phyloP scores from a whole-genome alignment of 2,329 filamentous ascomycete species.

The Aspergillus quadricinctus region DNA sequence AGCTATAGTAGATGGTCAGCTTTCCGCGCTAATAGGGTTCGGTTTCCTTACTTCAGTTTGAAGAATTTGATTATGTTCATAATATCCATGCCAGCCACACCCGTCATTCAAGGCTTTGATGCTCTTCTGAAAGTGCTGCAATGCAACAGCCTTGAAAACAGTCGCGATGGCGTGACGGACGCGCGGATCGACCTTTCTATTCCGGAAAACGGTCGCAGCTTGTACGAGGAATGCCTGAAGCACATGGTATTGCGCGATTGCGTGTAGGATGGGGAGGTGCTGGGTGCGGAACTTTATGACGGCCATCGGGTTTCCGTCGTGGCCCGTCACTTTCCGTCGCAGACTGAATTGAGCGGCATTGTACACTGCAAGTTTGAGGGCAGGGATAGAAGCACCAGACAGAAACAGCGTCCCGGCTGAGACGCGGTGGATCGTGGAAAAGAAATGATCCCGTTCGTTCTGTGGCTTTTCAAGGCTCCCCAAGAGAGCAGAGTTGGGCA shows the following conservation, averaged over 20 bases:
- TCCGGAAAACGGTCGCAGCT: conserved; percentile 33
- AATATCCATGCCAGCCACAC: conserved; percentile 12
- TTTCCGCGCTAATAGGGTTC: too few relatives aligned
- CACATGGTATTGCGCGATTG: conserved; percentile 2
- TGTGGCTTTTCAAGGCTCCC: conserved; percentile 8
- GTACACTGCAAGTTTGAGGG: background rate
- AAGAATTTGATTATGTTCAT: conserved; percentile 5
- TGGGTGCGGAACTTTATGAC: background rate
- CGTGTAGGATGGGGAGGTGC: conserved; percentile 1
- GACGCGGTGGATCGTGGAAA: background rate
- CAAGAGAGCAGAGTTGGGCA: conserved; percentile 12
- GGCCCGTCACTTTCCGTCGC: background rate
- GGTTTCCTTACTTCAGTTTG: background rate
- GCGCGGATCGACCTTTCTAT: conserved; percentile 5
- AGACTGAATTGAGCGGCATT: background rate
- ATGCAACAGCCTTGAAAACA: conserved; percentile 8
- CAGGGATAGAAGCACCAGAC: background rate
- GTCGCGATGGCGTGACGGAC: conserved; percentile 11
- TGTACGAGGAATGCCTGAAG: conserved; percentile 4
- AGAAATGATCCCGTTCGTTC: background rate
- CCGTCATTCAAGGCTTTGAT: conserved; percentile 8
- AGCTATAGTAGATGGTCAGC: background rate
- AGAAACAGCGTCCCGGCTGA: background rate
- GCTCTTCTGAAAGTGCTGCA: conserved; percentile 8
- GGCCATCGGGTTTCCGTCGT: background rate